These are phyloP conservation scores for Leptographium flavum DNA, from an alignment of 2,329 filamentous ascomycete genomes.

Conservation along the genomic window DNA sequence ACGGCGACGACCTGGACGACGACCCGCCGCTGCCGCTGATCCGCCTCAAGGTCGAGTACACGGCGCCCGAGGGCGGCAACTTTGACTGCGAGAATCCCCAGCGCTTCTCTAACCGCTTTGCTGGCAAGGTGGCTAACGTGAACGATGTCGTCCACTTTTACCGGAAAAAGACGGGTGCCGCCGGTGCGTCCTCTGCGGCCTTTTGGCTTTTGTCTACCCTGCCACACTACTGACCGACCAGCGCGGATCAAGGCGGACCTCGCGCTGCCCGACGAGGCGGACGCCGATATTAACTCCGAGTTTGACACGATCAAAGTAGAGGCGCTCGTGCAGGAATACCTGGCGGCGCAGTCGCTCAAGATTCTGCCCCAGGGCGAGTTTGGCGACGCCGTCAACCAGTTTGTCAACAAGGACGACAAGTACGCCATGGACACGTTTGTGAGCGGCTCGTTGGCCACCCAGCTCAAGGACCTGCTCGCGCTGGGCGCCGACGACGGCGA, in stretches of 20 bases:
- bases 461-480: conserved; percentile 55
- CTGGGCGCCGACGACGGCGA: conserved; percentile 57
- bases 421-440: conserved; percentile 78
- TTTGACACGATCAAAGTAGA: conserved; percentile 76
- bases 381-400: conserved; percentile 82
- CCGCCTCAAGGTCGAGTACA: conserved; percentile 80
- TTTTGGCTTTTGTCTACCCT: neutral
- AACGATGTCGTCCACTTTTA: conserved; percentile 92
- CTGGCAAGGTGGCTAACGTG: conserved; percentile 79
- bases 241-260: conserved; percentile 31
- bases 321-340: conserved; percentile 74
- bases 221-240: conserved; percentile 2
- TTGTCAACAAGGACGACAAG: conserved; percentile 90
- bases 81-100: conserved; percentile 94
- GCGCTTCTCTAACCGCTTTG: conserved; percentile 85
- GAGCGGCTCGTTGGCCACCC: conserved; percentile 52
- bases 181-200: conserved; percentile 21
- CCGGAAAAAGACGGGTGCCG: conserved; percentile 59
- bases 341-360: conserved; percentile 75
- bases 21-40: conserved; percentile 66
- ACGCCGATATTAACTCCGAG: conserved; percentile 39
- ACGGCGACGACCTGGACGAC: conserved; percentile 42
- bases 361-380: conserved; percentile 89
- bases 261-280: conserved; percentile 48
- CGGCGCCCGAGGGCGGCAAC: conserved; percentile 66